Evolutionary conservation across 352 stramenopile genomes (phyloP).

Genomic region (Pythium chondricola): DNA sequence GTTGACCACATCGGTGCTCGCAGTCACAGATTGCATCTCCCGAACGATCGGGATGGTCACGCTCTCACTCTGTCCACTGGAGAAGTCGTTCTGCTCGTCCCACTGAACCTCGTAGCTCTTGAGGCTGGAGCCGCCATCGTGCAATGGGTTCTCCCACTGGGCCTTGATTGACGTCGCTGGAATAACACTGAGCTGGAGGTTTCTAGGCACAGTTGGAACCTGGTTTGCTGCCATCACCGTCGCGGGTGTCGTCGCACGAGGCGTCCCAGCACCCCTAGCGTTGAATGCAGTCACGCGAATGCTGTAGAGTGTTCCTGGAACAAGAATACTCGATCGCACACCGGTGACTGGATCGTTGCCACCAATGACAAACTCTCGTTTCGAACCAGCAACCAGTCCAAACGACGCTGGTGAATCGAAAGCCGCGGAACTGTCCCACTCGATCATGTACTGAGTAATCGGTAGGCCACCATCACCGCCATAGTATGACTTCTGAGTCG

Average conservation of each 20-base stretch:
- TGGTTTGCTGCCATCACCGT: constrained; percentile 53
- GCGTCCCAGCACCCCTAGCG: constrained; percentile 51
- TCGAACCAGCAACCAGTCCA: constrained; percentile 40
- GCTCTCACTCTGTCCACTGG: constrained; percentile 60
- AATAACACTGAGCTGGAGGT: constrained; percentile 45
- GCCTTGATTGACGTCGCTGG: constrained; percentile 73
- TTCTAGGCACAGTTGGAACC: constrained; percentile 45
- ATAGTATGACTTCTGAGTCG: constrained; percentile 78
- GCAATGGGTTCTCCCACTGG: constrained; percentile 83
- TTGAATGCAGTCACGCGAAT: constrained; percentile 80
- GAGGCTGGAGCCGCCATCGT: constrained; percentile 87
- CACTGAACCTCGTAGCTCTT: constrained; percentile 72
- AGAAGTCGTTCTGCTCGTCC: constrained; percentile 76
- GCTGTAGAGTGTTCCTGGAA: constrained; percentile 69
- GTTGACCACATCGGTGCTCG: constrained; percentile 79
- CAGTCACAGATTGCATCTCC: constrained; percentile 86
- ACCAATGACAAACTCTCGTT: constrained; percentile 84
- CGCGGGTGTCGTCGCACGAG: constrained; percentile 31
- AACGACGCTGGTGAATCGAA: constrained; percentile 88
- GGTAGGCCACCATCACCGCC: constrained; percentile 87
- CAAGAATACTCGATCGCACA: constrained; percentile 76
- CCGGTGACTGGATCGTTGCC: constrained; percentile 92
- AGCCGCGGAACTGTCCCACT: constrained; percentile 88
- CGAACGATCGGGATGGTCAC: constrained; percentile 81
- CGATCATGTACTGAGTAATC: constrained; percentile 94